phyloP scores from a whole-genome alignment of 352 stramenopile species.

The Blastocystis hominis region DNA sequence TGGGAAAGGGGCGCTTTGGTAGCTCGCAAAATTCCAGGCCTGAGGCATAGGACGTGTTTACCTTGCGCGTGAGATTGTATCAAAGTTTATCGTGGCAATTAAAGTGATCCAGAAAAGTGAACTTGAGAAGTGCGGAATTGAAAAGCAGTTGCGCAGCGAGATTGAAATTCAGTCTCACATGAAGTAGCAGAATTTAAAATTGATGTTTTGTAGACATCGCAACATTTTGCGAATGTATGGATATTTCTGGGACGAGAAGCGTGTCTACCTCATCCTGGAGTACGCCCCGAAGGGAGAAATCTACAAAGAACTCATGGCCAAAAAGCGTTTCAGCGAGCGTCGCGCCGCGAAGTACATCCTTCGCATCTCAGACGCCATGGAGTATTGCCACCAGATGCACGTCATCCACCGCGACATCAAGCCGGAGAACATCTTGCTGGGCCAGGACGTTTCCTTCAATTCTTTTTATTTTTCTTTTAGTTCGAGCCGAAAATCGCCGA shows the following conservation, averaged over 20 bases:
- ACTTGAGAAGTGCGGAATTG: conserved; percentile 87
- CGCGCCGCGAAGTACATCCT: conserved; percentile 83
- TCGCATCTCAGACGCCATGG: conserved; percentile 81
- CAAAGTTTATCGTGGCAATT: conserved; percentile 94
- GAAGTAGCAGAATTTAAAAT: conserved; percentile 60
- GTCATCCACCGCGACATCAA: conserved; percentile 99
- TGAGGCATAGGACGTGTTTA: conserved; percentile 74
- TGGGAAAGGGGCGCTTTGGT: conserved; percentile 95
- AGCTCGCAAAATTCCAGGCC: conserved; percentile 48
- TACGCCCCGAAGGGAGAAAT: conserved; percentile 91
- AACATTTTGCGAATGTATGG: conserved; percentile 93
- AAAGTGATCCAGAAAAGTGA: conserved; percentile 96
- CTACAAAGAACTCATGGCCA: conserved; percentile 89
- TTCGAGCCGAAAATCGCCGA: conserved; percentile 97
- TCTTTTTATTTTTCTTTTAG: not conserved
- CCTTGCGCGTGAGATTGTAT: conserved; percentile 87
- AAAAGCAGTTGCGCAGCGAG: conserved; percentile 93
- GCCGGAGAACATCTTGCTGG: conserved; percentile 93
- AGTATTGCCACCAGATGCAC: conserved; percentile 96
- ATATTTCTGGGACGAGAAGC: conserved; percentile 94
- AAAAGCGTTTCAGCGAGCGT: conserved; percentile 80
- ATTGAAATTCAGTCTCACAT: conserved; percentile 99
- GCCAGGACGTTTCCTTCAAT: conserved; percentile 67
- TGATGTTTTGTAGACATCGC: conserved; percentile 70
- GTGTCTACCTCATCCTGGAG: conserved; percentile 98